Conservation (phyloP, 345 rosid genomes). For the Heritiera fomes region DNA sequence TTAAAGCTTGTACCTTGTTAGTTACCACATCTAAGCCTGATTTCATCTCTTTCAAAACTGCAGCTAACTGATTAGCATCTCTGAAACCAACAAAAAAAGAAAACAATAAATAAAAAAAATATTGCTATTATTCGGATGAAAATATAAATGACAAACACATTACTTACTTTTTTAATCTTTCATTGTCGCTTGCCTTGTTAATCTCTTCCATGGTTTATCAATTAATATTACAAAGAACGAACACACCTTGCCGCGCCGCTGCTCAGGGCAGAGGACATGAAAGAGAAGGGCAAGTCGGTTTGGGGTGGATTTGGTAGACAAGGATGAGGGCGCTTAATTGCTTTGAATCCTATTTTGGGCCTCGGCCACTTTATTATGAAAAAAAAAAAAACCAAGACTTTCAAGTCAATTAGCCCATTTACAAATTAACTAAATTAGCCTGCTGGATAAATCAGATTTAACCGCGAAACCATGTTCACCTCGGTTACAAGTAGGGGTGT, state of each 20-base stretch:
- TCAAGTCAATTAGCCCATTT: too few species aligned
- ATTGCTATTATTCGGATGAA: not conserved
- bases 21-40: conserved; percentile 72
- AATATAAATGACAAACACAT: not conserved
- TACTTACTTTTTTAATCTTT: conserved; percentile 40
- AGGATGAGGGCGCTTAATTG: too few species aligned
- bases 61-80: conserved; percentile 65
- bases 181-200: conserved; percentile 19
- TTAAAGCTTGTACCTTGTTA: conserved; percentile 69
- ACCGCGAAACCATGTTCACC: too few species aligned
- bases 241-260: not conserved
- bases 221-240: not conserved
- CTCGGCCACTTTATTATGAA: too few species aligned
- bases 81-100: conserved; percentile 33
- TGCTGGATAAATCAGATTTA: too few species aligned
- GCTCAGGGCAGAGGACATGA: not conserved
- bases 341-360: too few species aligned
- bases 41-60: conserved; percentile 71
- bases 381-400: too few species aligned
- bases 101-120: not conserved
- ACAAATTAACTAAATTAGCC: too few species aligned
- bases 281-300: not conserved
- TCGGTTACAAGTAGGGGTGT: too few species aligned
- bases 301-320: too few species aligned
- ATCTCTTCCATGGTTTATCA: conserved; percentile 30